Conservation (phyloP, 768 basidiomycete genomes). For the Mycena vitilis region DNA sequence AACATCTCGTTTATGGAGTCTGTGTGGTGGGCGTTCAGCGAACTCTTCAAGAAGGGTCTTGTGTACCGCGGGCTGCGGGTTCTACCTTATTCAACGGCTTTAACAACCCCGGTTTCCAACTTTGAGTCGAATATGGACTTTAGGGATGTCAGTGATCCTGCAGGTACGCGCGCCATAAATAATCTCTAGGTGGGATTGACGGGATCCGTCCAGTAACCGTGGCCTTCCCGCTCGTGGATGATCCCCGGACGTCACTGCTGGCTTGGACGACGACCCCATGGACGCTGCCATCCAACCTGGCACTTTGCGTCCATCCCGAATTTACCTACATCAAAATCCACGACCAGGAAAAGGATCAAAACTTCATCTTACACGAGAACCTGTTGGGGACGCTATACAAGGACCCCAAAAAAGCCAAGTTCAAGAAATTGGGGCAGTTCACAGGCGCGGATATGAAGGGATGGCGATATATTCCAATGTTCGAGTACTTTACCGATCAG, state of each 20-base stretch:
- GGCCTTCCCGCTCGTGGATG: conserved; percentile 92
- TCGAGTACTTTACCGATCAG: conserved; percentile 96
- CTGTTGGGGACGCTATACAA: conserved; percentile 92
- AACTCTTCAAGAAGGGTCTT: conserved; percentile 91
- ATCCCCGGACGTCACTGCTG: conserved; percentile 87
- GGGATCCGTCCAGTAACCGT: conserved; percentile 74
- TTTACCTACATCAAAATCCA: conserved; percentile 97
- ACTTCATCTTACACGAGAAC: conserved; percentile 92
- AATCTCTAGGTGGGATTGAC: conserved; percentile 4
- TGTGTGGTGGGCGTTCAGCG: conserved; percentile 98
- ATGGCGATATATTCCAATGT: conserved; percentile 94
- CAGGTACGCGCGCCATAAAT: conserved; percentile 65
- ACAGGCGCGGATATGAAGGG: conserved; percentile 94
- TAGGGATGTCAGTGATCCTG: conserved; percentile 93
- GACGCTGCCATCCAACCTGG: conserved; percentile 97
- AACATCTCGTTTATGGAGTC: conserved; percentile 96
- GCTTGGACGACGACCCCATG: conserved; percentile 99
- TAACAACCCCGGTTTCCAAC: conserved; percentile 95
- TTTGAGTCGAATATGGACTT: conserved; percentile 96
- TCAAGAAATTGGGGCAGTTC: conserved; percentile 89
- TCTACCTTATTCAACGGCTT: conserved; percentile 98
- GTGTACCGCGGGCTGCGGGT: conserved; percentile 95
- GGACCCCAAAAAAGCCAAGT: conserved; percentile 97
- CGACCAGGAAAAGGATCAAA: conserved; percentile 86
- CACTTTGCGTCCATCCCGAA: conserved; percentile 95